phyloP scores from a whole-genome alignment of 2,329 filamentous ascomycete genomes.

The Incumbomyces delicatus region DNA sequence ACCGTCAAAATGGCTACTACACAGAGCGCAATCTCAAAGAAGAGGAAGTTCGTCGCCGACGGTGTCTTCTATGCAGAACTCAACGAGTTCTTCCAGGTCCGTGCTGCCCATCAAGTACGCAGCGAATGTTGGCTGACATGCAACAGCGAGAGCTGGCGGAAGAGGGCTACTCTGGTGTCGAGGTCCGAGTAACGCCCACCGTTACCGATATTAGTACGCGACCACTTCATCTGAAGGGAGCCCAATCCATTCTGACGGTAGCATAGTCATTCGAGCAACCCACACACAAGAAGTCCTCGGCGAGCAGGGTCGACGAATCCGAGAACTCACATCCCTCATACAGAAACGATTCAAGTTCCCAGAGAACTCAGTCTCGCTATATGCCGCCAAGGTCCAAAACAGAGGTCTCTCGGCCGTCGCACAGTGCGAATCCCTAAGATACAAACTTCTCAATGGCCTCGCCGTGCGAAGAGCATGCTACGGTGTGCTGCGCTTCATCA shows the following conservation, averaged over 20 bases:
- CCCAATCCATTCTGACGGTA: constrained; percentile 1
- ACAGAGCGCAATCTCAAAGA: constrained; percentile 44
- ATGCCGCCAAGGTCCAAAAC: constrained; percentile 99
- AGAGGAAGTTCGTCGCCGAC: constrained; percentile 75
- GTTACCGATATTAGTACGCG: constrained; percentile 90
- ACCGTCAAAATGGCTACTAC: constrained; percentile 38
- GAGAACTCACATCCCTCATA: constrained; percentile 99
- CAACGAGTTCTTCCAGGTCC: constrained; percentile 97
- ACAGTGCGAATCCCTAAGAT: constrained; percentile 99
- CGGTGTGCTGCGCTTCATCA: constrained; percentile 99
- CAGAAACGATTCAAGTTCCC: constrained; percentile 99
- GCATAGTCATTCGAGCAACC: constrained; percentile 84
- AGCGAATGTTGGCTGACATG: not conserved
- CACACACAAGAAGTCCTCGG: constrained; percentile 99
- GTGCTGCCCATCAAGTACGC: not conserved
- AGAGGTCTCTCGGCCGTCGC: constrained; percentile 98
- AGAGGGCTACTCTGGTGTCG: constrained; percentile 99
- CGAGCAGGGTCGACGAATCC: constrained; percentile 99
- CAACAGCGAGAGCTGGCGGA: constrained; percentile 83
- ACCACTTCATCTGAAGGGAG: constrained; percentile 1
- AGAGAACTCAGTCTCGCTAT: constrained; percentile 99
- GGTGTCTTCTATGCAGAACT: constrained; percentile 99
- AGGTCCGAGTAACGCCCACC: constrained; percentile 98
- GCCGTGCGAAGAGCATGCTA: constrained; percentile 98
- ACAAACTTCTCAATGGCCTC: constrained; percentile 99